A percentile compares a stretch with the other conserved stretches of the same genome.
These are phyloP conservation scores for Amaranthus palmeri DNA, from an alignment of 148 eudicot genomes.

Conservation along the genomic window DNA sequence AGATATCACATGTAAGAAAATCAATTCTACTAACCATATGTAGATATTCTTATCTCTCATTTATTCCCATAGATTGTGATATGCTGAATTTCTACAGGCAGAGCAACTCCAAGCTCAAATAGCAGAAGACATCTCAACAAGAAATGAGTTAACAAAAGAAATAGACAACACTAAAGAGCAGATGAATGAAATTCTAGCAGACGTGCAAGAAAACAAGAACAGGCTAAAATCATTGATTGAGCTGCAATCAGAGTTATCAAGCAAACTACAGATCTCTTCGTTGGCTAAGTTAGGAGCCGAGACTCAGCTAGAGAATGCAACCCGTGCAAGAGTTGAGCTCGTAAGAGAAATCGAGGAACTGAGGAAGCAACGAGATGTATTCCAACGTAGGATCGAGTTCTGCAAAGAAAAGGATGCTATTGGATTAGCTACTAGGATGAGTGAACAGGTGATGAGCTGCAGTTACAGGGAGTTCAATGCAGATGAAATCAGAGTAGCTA, in stretches of 20 bases:
- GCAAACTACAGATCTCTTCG: conserved; percentile 45
- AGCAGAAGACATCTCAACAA: conserved; percentile 37
- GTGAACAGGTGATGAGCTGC: conserved; percentile 28
- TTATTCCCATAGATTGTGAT: no score
- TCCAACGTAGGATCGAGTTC: conserved; percentile 65
- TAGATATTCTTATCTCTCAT: no score
- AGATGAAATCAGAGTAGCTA: conserved; percentile 57
- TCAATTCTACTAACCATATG: no score
- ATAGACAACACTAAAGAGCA: conserved; percentile 45
- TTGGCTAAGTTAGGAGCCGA: conserved; percentile 40
- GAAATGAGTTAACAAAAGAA: conserved; percentile 40
- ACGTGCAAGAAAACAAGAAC: conserved; percentile 51
- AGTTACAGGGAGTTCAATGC: conserved; percentile 47
- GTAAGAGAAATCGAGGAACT: conserved; percentile 63
- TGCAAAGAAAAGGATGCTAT: conserved; percentile 77
- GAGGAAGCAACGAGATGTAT: conserved; percentile 54
- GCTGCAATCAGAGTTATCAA: conserved; percentile 56
- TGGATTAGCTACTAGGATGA: conserved; percentile 39
- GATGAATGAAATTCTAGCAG: conserved; percentile 39
- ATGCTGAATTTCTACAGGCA: conserved; percentile 25
- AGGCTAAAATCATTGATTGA: conserved; percentile 51
- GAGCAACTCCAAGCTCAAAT: conserved; percentile 47
- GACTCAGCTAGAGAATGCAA: conserved; percentile 42
- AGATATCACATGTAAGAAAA: no score
- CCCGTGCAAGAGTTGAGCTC: conserved; percentile 35